Conservation (phyloP, 495 filamentous ascomycete species). For the Filosporella fistucella region DNA sequence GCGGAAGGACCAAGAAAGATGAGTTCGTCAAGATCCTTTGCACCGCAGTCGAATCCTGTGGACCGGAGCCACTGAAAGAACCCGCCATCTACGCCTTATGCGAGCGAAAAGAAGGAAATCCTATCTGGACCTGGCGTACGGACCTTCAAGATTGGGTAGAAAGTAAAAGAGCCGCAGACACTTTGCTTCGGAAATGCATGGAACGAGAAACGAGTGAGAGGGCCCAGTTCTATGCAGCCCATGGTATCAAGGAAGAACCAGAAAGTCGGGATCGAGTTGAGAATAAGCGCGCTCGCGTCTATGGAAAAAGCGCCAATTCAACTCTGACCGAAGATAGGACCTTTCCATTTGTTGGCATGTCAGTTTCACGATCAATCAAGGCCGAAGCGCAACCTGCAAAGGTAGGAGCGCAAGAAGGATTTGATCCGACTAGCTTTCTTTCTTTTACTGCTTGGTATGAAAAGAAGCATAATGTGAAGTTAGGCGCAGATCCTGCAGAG, state of each 20-base stretch:
- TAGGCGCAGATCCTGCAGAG: constrained; percentile 15
- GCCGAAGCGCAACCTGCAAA: constrained; percentile 7
- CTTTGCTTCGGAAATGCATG: constrained; percentile 13
- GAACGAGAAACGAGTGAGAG: constrained; percentile 10
- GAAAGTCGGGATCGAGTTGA: constrained; percentile 10
- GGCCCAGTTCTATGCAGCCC: constrained; percentile 8
- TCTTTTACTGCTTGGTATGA: constrained; percentile 20
- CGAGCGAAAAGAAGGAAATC: too few species aligned
- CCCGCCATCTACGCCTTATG: too few species aligned
- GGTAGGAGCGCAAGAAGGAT: constrained; percentile 17
- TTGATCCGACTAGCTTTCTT: constrained; percentile 19
- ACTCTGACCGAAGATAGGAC: constrained; percentile 13
- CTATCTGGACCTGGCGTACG: too few species aligned
- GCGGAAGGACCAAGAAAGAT: too few species aligned
- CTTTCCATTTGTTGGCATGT: constrained; percentile 17
- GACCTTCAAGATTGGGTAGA: too few species aligned
- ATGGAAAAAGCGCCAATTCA: too few species aligned
- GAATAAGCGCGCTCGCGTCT: too few species aligned
- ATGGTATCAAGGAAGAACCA: constrained; percentile 12
- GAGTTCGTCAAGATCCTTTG: too few species aligned
- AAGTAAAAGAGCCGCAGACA: constrained; percentile 9
- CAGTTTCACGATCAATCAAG: constrained; percentile 14
- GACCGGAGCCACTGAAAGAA: too few species aligned
- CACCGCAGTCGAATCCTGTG: too few species aligned
- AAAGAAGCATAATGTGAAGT: constrained; percentile 20